Conservation (phyloP, 2,329 filamentous ascomycete genomes). For the Trichophyton schoenleinii region DNA sequence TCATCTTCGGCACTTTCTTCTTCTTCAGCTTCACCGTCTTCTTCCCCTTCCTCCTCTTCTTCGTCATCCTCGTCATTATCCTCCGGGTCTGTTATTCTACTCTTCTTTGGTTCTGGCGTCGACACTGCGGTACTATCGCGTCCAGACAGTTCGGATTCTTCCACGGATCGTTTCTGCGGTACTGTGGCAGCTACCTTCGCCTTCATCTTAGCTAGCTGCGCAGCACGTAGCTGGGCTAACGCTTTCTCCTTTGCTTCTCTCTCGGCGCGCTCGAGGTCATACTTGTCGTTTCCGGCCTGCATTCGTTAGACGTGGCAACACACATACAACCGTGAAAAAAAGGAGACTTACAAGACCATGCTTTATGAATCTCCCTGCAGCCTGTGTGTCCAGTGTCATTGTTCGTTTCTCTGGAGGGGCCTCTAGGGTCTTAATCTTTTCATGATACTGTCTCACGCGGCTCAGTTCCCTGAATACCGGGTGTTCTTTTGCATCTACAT, state of each 20-base stretch:
- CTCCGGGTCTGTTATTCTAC: conserved; percentile 20
- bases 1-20: neutral
- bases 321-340: too few species aligned
- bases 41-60: conserved; percentile 14
- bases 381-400: conserved; percentile 57
- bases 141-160: conserved; percentile 3
- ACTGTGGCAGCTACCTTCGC: conserved; percentile 11
- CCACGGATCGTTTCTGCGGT: conserved; percentile 12
- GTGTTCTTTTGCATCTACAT: conserved; percentile 69
- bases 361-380: conserved; percentile 69
- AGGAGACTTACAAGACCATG: conserved; percentile 53
- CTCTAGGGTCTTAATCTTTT: conserved; percentile 74
- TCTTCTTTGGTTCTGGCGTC: conserved; percentile 14
- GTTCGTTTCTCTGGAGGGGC: conserved; percentile 45
- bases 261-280: conserved; percentile 39
- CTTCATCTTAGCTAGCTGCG: conserved; percentile 29
- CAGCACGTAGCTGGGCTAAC: conserved; percentile 37
- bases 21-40: neutral
- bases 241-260: conserved; percentile 40
- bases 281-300: conserved; percentile 39
- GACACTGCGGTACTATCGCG: neutral
- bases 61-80: conserved; percentile 20
- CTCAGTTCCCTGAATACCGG: conserved; percentile 74
- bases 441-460: conserved; percentile 81
- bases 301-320: neutral